Conservation (phyloP, 192 early-diverging fungal genomes). For the Coemansia sp. region DNA sequence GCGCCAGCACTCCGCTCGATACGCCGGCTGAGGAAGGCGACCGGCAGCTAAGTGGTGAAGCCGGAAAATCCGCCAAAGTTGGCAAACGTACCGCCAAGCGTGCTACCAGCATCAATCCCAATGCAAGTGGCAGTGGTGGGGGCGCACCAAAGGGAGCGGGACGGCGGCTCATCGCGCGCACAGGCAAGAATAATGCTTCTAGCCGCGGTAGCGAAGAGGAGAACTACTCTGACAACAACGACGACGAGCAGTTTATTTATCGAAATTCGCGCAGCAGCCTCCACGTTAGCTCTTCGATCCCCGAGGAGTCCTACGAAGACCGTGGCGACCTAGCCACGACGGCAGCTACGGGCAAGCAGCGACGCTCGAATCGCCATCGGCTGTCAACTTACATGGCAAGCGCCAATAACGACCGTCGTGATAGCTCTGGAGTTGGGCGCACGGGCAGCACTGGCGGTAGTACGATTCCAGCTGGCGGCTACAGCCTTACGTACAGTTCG, state of each 20-base stretch:
- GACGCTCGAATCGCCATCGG: slow-evolving; percentile 43
- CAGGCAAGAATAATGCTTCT: slow-evolving; percentile 24
- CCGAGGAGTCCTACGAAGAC: slow-evolving; percentile 42
- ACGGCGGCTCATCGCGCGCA: slow-evolving; percentile 35
- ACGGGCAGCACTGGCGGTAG: slow-evolving; percentile 17
- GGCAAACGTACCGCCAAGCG: slow-evolving; percentile 16
- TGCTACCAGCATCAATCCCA: neutral
- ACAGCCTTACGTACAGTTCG: slow-evolving; percentile 23
- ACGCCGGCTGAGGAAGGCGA: slow-evolving; percentile 50
- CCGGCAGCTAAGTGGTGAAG: slow-evolving; percentile 38
- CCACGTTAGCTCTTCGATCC: slow-evolving; percentile 47
- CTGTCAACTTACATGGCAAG: slow-evolving; percentile 40
- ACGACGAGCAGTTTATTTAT: slow-evolving; percentile 54
- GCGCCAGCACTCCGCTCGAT: slow-evolving; percentile 32
- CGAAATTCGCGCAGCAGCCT: slow-evolving; percentile 53
- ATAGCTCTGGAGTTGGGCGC: slow-evolving; percentile 31
- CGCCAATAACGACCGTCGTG: slow-evolving; percentile 27
- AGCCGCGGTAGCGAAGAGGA: slow-evolving; percentile 52
- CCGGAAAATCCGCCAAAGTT: slow-evolving; percentile 16
- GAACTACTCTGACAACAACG: slow-evolving; percentile 25
- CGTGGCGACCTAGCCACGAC: slow-evolving; percentile 13
- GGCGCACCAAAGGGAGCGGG: slow-evolving; percentile 15
- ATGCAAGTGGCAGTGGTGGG: slow-evolving; percentile 17
- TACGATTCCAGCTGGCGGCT: slow-evolving; percentile 28
- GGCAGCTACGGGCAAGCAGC: slow-evolving; percentile 18